Conservation (phyloP, 768 basidiomycete species). For the Trametes cingulata region DNA sequence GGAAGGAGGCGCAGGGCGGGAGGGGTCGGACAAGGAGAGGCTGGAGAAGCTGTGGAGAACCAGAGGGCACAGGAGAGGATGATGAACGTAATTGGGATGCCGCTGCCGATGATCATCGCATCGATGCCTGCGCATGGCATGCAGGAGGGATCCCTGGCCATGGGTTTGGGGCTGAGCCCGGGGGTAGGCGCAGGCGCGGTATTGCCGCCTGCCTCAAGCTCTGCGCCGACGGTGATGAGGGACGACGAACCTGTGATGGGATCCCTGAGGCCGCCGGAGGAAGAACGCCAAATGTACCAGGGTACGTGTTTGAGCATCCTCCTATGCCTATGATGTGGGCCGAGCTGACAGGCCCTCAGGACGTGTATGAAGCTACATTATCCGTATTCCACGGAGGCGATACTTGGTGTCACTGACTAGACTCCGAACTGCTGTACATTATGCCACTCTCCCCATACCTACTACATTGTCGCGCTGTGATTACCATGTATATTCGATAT, state of each 20-base stretch:
- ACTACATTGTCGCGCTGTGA: not conserved
- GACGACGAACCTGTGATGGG: slow-evolving; percentile 14
- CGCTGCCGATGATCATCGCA: slow-evolving; percentile 2
- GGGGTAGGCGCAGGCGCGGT: not conserved
- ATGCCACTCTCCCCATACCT: not conserved
- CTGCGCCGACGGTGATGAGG: not conserved
- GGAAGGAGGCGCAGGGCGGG: slow-evolving; percentile 17
- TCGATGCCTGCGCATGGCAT: not conserved
- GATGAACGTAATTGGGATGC: slow-evolving; percentile 1
- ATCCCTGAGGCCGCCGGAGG: slow-evolving; percentile 6
- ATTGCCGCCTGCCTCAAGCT: not conserved
- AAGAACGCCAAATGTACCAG: not conserved
- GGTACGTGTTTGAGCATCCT: slow-evolving; percentile 2
- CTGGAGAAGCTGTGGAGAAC: not conserved
- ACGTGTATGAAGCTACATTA: not conserved
- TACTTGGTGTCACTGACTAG: not conserved
- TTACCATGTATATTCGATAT: not conserved
- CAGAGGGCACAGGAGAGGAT: slow-evolving; percentile 5
- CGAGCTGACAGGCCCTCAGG: not conserved
- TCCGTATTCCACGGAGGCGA: not conserved
- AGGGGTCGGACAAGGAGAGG: slow-evolving; percentile 10
- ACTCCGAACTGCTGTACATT: not conserved
- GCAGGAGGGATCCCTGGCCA: no score
- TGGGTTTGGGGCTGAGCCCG: not conserved
- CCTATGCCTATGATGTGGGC: not conserved